phyloP scores from a whole-genome alignment of 208 protist species.

The Trypanosoma platydactyli region DNA sequence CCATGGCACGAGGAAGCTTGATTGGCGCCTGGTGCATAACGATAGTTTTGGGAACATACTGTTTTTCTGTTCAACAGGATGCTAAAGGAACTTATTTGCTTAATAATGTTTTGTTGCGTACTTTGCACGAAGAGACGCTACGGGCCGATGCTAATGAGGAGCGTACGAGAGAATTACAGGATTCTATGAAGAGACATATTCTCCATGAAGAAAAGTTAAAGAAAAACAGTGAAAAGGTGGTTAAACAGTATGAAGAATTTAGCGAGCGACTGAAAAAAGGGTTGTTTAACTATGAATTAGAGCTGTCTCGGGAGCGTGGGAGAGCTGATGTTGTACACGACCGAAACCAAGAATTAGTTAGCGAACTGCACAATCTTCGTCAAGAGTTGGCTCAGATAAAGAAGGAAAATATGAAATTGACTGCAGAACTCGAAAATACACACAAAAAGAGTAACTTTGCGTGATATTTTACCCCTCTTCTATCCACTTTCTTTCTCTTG shows the following conservation, averaged over 20 bases:
- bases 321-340: slow-evolving; percentile 63
- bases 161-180: slow-evolving; percentile 51
- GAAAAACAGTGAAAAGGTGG: slow-evolving; percentile 33
- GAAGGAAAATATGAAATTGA: slow-evolving; percentile 57
- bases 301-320: slow-evolving; percentile 55
- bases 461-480: slow-evolving; percentile 17
- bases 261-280: slow-evolving; percentile 45
- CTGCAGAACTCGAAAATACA: slow-evolving; percentile 54
- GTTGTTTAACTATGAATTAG: slow-evolving; percentile 80
- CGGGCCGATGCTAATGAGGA: slow-evolving; percentile 76
- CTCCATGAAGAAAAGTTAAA: slow-evolving; percentile 27
- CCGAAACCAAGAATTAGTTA: slow-evolving; percentile 68
- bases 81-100: slow-evolving; percentile 86
- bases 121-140: slow-evolving; percentile 78
- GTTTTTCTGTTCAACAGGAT: slow-evolving; percentile 85
- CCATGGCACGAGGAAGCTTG: slow-evolving; percentile 79
- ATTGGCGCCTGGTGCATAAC: slow-evolving; percentile 83
- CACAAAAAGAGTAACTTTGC: slow-evolving; percentile 37
- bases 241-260: slow-evolving; percentile 32
- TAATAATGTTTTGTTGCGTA: slow-evolving; percentile 83
- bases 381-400: slow-evolving; percentile 43
- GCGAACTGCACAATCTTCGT: slow-evolving; percentile 57
- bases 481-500: not conserved
- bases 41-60: slow-evolving; percentile 71
- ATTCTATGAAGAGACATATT: slow-evolving; percentile 49